These are phyloP conservation scores for Apiotrichum gamsii DNA, from an alignment of 1,284 basidiomycete genomes.

Conservation along the genomic window DNA sequence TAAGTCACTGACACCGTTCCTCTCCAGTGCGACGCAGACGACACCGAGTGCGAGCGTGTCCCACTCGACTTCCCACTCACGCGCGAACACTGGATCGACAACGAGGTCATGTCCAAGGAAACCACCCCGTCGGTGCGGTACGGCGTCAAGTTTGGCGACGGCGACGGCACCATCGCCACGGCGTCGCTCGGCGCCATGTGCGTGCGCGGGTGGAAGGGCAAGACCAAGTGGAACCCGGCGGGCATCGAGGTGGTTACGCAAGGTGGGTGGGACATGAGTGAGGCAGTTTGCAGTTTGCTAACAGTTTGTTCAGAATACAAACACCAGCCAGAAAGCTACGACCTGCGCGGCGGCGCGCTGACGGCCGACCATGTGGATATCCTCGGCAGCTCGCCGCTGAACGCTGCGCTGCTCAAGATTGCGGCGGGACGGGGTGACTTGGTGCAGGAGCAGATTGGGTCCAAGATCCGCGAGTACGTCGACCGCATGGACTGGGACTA, in stretches of 20 bases:
- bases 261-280: constrained; percentile 66
- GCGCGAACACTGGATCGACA: constrained; percentile 73
- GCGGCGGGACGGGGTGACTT: constrained; percentile 43
- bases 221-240: constrained; percentile 83
- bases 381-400: constrained; percentile 76
- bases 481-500: constrained; percentile 63
- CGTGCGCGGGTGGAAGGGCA: constrained; percentile 84
- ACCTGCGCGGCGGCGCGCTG: constrained; percentile 80
- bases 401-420: constrained; percentile 83
- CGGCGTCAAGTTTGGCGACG: constrained; percentile 84
- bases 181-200: constrained; percentile 92
- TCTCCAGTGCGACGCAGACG: constrained; percentile 46
- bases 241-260: constrained; percentile 77
- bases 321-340: constrained; percentile 69
- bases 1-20: neutral
- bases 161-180: constrained; percentile 90
- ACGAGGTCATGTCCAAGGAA: constrained; percentile 64
- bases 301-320: constrained; percentile 57
- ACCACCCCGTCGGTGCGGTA: constrained; percentile 62
- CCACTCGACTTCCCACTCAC: constrained; percentile 58
- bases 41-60: constrained; percentile 48
- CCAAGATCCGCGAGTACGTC: constrained; percentile 71
- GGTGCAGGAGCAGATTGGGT: constrained; percentile 63
- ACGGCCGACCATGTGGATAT: constrained; percentile 91
- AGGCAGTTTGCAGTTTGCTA: constrained; percentile 1